phyloP scores from a whole-genome alignment of 192 early-diverging fungal species.

The Helicostylum pulchrum region DNA sequence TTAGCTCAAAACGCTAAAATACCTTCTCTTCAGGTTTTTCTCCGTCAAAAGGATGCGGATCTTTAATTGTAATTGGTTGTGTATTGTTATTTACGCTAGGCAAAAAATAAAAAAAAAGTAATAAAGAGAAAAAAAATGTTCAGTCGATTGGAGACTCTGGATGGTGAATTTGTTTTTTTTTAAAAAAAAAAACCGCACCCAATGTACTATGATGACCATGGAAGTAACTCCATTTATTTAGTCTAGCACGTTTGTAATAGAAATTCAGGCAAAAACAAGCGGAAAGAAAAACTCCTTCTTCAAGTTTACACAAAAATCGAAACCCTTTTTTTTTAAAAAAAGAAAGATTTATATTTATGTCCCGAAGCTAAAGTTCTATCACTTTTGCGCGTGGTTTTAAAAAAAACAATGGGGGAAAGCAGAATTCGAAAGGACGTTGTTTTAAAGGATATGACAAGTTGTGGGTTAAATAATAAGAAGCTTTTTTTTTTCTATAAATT shows the following conservation, averaged over 20 bases:
- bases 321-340: no score
- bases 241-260: slow-evolving; percentile 14
- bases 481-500: neutral
- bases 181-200: slow-evolving; percentile 2
- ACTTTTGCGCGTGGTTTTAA: no score
- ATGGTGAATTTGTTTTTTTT: slow-evolving; percentile 7
- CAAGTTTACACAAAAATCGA: slow-evolving; percentile 19
- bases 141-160: slow-evolving; percentile 33
- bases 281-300: slow-evolving; percentile 25
- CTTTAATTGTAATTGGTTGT: slow-evolving; percentile 48
- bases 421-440: no score
- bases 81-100: slow-evolving; percentile 51
- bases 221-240: neutral
- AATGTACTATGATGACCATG: slow-evolving; percentile 34
- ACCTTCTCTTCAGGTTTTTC: slow-evolving; percentile 37
- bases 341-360: neutral
- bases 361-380: slow-evolving; percentile 5
- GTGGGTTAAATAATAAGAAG: neutral
- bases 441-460: no score
- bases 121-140: slow-evolving; percentile 16
- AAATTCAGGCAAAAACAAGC: slow-evolving; percentile 22
- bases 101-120: slow-evolving; percentile 3
- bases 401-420: no score
- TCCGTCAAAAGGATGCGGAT: slow-evolving; percentile 51
- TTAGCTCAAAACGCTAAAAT: neutral